A percentile compares a stretch with the other conserved stretches of the same genome.
phyloP scores from a whole-genome alignment of 176 grass and related monocot species.

The Poa annua region DNA sequence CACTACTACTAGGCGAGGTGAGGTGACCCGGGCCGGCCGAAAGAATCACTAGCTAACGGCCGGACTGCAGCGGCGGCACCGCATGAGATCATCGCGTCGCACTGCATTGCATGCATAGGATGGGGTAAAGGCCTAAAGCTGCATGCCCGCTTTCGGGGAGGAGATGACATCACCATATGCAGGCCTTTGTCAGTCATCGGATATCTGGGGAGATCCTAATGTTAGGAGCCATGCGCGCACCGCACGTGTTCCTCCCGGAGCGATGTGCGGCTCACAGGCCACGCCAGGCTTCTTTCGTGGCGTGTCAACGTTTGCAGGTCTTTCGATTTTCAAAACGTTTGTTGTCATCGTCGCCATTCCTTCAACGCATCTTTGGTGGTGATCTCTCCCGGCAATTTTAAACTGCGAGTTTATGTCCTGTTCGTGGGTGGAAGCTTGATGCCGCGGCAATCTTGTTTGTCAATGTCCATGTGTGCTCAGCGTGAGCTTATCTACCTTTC shows the following conservation, averaged over 20 bases:
- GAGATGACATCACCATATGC: slow-evolving; percentile 58
- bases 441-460: too few species aligned
- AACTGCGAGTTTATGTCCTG: too few species aligned
- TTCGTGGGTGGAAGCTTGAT: too few species aligned
- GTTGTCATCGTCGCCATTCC: too few species aligned
- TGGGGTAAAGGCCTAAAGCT: slow-evolving; percentile 44
- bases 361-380: too few species aligned
- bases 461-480: too few species aligned
- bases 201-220: slow-evolving; percentile 39
- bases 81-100: slow-evolving; percentile 36
- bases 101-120: slow-evolving; percentile 26
- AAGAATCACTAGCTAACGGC: slow-evolving; percentile 48
- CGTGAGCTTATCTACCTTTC: too few species aligned
- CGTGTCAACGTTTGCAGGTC: not conserved
- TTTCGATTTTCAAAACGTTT: too few species aligned
- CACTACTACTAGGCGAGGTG: not conserved
- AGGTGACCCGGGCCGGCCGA: slow-evolving; percentile 35
- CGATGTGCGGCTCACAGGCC: not conserved
- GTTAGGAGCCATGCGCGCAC: slow-evolving; percentile 4
- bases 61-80: slow-evolving; percentile 18
- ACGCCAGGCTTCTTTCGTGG: not conserved
- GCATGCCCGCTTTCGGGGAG: slow-evolving; percentile 27
- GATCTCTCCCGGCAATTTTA: too few species aligned
- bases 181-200: slow-evolving; percentile 40
- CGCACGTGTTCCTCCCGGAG: slow-evolving; percentile 14